Evolutionary conservation across 2,329 filamentous ascomycete species (phyloP).

Genomic region (Ramichloridium luteum): DNA sequence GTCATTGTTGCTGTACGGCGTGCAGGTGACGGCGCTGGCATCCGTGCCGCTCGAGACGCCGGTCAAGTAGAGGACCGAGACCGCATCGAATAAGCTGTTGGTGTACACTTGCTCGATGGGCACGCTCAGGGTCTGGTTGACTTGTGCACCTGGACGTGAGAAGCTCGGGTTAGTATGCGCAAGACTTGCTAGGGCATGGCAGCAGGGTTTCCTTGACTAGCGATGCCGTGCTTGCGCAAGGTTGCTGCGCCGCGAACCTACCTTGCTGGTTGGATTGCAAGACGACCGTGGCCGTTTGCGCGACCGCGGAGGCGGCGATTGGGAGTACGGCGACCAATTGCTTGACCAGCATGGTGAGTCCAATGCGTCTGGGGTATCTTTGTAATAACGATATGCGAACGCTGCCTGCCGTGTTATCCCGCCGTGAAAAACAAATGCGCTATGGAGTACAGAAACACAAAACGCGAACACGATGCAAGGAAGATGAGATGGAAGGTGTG

Average conservation of each 20-base stretch:
- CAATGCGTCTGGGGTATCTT: too few species aligned
- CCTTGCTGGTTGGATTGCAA: slow-evolving; percentile 15
- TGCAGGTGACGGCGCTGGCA: slow-evolving; percentile 16
- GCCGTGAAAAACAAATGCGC: too few species aligned
- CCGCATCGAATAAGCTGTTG: slow-evolving; percentile 13
- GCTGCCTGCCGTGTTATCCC: too few species aligned
- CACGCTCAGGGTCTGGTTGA: slow-evolving; percentile 17
- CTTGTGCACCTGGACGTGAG: too few species aligned
- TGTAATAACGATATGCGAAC: too few species aligned
- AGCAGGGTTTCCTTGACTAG: too few species aligned
- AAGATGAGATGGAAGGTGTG: too few species aligned
- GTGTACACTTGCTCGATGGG: slow-evolving; percentile 16
- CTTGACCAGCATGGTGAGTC: slow-evolving; percentile 7
- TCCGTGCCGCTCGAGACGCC: slow-evolving; percentile 10
- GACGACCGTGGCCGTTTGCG: slow-evolving; percentile 14
- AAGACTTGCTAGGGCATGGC: too few species aligned
- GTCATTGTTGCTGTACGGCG: slow-evolving; percentile 14
- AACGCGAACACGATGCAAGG: too few species aligned
- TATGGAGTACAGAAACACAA: too few species aligned
- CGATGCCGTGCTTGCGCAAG: too few species aligned
- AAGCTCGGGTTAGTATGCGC: too few species aligned
- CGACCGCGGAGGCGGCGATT: slow-evolving; percentile 7
- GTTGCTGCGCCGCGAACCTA: slow-evolving; percentile 17
- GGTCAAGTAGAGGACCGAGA: slow-evolving; percentile 17
- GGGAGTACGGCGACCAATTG: slow-evolving; percentile 3